A percentile compares a stretch with the other conserved stretches of the same genome.
Evolutionary conservation across 2,329 filamentous ascomycete genomes (phyloP).

Genomic region (Dothiorella sarmentorum): DNA sequence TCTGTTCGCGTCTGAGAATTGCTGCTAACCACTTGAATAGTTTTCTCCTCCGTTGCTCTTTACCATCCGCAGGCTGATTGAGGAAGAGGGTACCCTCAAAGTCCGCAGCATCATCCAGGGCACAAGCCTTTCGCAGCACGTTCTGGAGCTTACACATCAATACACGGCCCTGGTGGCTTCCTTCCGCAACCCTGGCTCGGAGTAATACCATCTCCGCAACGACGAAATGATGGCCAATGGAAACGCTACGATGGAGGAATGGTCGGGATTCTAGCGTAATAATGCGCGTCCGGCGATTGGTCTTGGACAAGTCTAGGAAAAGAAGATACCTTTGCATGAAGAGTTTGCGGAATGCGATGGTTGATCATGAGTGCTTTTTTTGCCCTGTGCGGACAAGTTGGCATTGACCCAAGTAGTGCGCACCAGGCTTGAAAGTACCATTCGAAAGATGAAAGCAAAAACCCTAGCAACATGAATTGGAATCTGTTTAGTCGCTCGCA

Average conservation of each 20-base stretch:
- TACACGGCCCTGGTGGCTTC: slow-evolving; percentile 93
- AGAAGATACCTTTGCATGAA: slow-evolving; percentile 17
- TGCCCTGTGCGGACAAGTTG: background rate
- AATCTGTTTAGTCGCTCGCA: no score
- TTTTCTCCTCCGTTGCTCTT: slow-evolving; percentile 90
- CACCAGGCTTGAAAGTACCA: background rate
- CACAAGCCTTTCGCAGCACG: slow-evolving; percentile 86
- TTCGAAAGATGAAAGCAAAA: background rate
- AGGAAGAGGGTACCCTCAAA: slow-evolving; percentile 96
- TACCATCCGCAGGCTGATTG: slow-evolving; percentile 86
- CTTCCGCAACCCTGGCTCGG: slow-evolving; percentile 90
- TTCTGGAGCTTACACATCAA: slow-evolving; percentile 91
- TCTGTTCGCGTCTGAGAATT: background rate
- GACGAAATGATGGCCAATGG: background rate
- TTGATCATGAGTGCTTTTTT: background rate
- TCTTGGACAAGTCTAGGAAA: slow-evolving; percentile 2
- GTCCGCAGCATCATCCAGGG: slow-evolving; percentile 96
- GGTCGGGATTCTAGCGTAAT: background rate
- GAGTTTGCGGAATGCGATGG: background rate
- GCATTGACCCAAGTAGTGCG: background rate
- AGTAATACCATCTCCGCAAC: slow-evolving; percentile 35
- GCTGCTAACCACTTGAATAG: slow-evolving; percentile 37
- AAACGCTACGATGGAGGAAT: background rate
- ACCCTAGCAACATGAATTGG: background rate
- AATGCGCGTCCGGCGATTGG: slow-evolving; percentile 4